Conservation (phyloP, 371 early-diverging fungal genomes). For the Thermomucor indicae-seudaticae region DNA sequence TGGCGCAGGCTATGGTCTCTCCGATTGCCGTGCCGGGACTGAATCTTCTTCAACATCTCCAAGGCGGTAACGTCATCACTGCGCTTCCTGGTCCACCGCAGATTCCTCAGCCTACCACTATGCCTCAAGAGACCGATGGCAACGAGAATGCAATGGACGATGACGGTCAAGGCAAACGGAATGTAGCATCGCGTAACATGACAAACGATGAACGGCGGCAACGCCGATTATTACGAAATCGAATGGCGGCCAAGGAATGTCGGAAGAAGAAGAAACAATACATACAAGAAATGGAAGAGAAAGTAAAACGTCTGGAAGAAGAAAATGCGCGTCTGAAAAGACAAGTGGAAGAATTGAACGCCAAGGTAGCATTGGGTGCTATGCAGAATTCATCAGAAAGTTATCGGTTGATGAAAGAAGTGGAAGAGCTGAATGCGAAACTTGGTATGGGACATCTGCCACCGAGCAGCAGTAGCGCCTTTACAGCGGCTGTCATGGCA, state of each 20-base stretch:
- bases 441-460: conserved; percentile 49
- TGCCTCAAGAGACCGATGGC: conserved; percentile 2
- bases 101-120: conserved; percentile 11
- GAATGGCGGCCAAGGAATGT: conserved; percentile 80
- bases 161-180: conserved; percentile 23
- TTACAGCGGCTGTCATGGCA: conserved; percentile 28
- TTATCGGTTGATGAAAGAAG: conserved; percentile 58
- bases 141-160: conserved; percentile 3
- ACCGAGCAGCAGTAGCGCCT: conserved; percentile 18
- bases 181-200: conserved; percentile 28
- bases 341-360: conserved; percentile 64
- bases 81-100: conserved; percentile 42
- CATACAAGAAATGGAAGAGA: conserved; percentile 69
- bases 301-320: conserved; percentile 56
- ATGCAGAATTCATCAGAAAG: conserved; percentile 58
- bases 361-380: conserved; percentile 55
- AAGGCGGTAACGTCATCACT: conserved; percentile 41
- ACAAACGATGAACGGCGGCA: conserved; percentile 72
- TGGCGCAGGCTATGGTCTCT: conserved; percentile 50
- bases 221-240: conserved; percentile 69
- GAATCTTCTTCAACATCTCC: conserved; percentile 33
- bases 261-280: conserved; percentile 81
- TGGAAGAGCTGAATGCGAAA: conserved; percentile 68
- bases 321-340: conserved; percentile 59
- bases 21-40: conserved; percentile 41